These are phyloP conservation scores for Nemania serpens DNA, from an alignment of 2,329 filamentous ascomycete species.

Conservation along the genomic window DNA sequence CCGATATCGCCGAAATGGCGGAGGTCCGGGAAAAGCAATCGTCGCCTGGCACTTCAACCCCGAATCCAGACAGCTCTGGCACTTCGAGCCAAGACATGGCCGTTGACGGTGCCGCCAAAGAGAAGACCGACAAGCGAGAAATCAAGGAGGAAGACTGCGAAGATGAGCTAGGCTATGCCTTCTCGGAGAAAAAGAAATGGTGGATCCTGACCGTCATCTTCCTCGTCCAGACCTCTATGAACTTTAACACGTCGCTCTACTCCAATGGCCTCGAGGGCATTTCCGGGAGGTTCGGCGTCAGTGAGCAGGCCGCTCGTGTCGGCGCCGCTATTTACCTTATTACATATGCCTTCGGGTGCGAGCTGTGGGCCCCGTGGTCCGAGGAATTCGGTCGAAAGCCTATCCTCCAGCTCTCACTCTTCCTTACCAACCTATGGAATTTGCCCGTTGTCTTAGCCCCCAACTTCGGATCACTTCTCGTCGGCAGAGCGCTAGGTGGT, in stretches of 20 bases:
- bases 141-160: slow-evolving; percentile 59
- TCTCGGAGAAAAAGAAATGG: slow-evolving; percentile 69
- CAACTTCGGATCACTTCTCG: slow-evolving; percentile 73
- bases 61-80: slow-evolving; percentile 5
- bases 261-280: slow-evolving; percentile 71
- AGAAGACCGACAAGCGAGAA: slow-evolving; percentile 37
- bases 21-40: slow-evolving; percentile 9
- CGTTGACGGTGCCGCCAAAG: slow-evolving; percentile 23
- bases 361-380: slow-evolving; percentile 85
- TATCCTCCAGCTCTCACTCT: slow-evolving; percentile 72
- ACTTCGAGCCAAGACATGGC: slow-evolving; percentile 5
- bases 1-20: slow-evolving; percentile 3
- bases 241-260: slow-evolving; percentile 77
- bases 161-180: slow-evolving; percentile 67
- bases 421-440: slow-evolving; percentile 79
- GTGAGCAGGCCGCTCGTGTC: slow-evolving; percentile 69
- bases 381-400: slow-evolving; percentile 81
- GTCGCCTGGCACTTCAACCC: slow-evolving; percentile 6
- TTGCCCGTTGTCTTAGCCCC: slow-evolving; percentile 73
- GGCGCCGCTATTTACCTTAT: slow-evolving; percentile 81
- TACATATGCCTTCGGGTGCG: slow-evolving; percentile 82
- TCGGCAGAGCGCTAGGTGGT: slow-evolving; percentile 72
- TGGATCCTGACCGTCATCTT: slow-evolving; percentile 73
- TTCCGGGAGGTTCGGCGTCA: slow-evolving; percentile 68
- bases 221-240: slow-evolving; percentile 76